Evolutionary conservation across 2,329 filamentous ascomycete genomes (phyloP), one percentile per base, ranked within the genome.

Genomic region (Paecilomyces dactylethromorphus): DNA sequence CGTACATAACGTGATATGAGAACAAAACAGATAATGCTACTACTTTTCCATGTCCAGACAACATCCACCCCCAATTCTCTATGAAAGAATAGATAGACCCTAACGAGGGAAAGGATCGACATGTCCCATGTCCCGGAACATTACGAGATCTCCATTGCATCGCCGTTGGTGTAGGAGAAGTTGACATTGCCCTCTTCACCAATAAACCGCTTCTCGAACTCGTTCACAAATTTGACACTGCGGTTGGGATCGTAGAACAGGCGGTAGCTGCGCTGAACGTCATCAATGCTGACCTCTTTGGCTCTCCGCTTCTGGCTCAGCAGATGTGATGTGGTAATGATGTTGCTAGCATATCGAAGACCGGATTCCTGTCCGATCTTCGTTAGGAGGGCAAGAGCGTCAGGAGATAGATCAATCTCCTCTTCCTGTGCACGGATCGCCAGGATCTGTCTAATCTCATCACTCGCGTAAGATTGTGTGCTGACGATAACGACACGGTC

Each of bases 401-500:
- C 92, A 5, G 92, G 83, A 0, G 90, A 90, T 33, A 97, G 79
- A 63, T 99, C 94, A 54, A 99, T 88, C 73, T 99, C 94, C 73
- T 99, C 94, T 75, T 99, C 94, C 71, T 93, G 89, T 10, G 94
- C 94, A 60, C 94, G 87, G 74, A 99, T 95, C 24, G 89, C 85
- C 12, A 99, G 81, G 62, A 99, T 99, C 75, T 97, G 89, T 66
- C 89, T 87, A 72, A 99, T 91, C 74, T 99, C 91, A 53, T 96
- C 90, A 6, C 82, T 76, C 39, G 79, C 82, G 78, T 99, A 99
- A 24, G 89, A 77, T 67, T 94, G 89, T 7, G 94, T 99, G 79
- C 91, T 94, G 73, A 99, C 91, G 71, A 99, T 99, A 68, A 96
- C 91, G 32, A 97, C 90, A 21, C 94, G 88, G 75, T 99, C 94